These are phyloP conservation scores for Spergularia marina DNA, from an alignment of 148 eudicot species.

Conservation along the genomic window DNA sequence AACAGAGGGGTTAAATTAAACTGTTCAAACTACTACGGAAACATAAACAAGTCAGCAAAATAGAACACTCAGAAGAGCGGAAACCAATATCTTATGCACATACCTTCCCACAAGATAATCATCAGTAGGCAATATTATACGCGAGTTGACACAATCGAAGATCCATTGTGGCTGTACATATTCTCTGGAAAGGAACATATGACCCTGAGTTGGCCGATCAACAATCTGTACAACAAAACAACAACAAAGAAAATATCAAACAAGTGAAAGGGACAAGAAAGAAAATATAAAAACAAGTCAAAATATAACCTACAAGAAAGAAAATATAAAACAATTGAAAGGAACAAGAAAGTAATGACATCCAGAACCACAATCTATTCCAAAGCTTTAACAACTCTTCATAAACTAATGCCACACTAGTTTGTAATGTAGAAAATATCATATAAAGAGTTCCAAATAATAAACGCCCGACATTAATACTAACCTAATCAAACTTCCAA, in stretches of 20 bases:
- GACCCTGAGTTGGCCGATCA: constrained; percentile 79
- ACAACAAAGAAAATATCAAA: background rate
- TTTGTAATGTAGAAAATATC: background rate
- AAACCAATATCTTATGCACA: background rate
- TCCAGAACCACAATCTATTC: background rate
- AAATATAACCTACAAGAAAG: too few species aligned
- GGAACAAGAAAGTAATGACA: background rate
- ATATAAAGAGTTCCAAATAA: background rate
- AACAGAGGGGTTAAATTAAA: background rate
- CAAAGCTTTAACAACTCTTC: background rate
- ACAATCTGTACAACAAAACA: constrained; percentile 57
- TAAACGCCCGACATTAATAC: background rate
- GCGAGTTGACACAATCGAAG: constrained; percentile 83
- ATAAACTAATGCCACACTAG: background rate
- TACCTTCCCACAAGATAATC: constrained; percentile 87
- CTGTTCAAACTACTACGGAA: background rate
- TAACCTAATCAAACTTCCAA: too few species aligned
- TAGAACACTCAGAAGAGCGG: background rate
- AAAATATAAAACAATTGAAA: background rate
- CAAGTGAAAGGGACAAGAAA: background rate
- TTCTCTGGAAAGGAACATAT: constrained; percentile 66
- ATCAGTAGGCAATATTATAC: constrained; percentile 77
- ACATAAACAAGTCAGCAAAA: background rate
- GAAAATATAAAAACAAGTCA: background rate
- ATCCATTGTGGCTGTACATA: constrained; percentile 98